Evolutionary conservation across 1,284 basidiomycete genomes (phyloP), one percentile per base, ranked within the genome.

Genomic region (Peniophora sp.): DNA sequence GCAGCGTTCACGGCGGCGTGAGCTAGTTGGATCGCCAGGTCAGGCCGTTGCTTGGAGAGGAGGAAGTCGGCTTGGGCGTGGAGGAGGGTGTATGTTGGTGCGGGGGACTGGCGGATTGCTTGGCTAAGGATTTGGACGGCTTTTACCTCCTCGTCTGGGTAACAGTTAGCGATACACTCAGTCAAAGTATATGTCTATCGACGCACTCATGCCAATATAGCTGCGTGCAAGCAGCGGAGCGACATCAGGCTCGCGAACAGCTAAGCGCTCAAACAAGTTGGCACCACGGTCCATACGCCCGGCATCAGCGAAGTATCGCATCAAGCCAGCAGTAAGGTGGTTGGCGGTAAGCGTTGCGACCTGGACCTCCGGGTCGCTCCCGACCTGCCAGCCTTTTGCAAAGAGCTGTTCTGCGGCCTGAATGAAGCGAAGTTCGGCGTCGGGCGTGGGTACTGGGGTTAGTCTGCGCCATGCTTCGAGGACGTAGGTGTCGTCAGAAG

Each of bases 301-400:
- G 52, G 90, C 85, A 61, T 96, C 91, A 11, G 94, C 91, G 64
- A 99, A 99, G 69, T 98, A 98, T 66, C 98, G 98, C 75, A 98
- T 81, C 59, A 98, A 82, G 0, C 90, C 96, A 2, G 92, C 88
- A 0, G 94, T 96, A 12, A 99, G 78, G 65, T 99, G 96, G 65
- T 99, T 99, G 35, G 92, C 94, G 3, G 97, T 92, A n/a, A 95
- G 79, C 0, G 95, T 97, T 0, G 96, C 96, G 19, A 99, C 96
- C 65, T 99, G 97, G 34, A 98, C 95, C 68, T 99, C 97, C 0
- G 96, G 96, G 59, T 98, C 96, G 0, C 94, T 97, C 2, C 96
- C 96, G 1, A 98, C 88, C 66, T 97, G 95, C 97, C 96, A 99
- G 25, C 96, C 92, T 92, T 51, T 2, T 65, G 85, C 73, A 65